phyloP scores from a whole-genome alignment of 1,139 yeast species.

The Candida sojae region DNA sequence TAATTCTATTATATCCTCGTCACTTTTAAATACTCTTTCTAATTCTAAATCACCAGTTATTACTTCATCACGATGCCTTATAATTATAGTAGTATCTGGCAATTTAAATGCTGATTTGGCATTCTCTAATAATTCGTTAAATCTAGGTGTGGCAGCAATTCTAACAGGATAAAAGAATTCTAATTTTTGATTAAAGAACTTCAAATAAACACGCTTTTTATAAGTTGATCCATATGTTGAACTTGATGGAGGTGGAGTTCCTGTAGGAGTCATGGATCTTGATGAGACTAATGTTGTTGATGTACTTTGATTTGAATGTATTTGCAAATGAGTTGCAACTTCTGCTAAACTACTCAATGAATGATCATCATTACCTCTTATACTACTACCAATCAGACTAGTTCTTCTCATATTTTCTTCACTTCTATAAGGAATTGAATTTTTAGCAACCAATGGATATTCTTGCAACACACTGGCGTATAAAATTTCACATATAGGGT shows the following conservation, averaged over 20 bases:
- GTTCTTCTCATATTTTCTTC: constrained; percentile 13
- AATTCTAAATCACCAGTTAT: constrained; percentile 36
- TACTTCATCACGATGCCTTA: constrained; percentile 19
- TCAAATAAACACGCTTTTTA: constrained; percentile 31
- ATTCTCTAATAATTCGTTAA: constrained; percentile 66
- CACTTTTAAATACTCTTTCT: constrained; percentile 33
- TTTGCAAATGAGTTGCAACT: constrained; percentile 39
- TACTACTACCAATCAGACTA: neutral
- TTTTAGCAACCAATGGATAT: constrained; percentile 59
- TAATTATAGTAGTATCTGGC: constrained; percentile 21
- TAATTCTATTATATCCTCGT: constrained; percentile 31
- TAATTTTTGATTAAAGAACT: constrained; percentile 45
- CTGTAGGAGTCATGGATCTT: constrained; percentile 7
- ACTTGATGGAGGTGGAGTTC: constrained; percentile 3
- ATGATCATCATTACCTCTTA: constrained; percentile 1
- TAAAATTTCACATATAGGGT: constrained; percentile 66
- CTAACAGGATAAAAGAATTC: constrained; percentile 62
- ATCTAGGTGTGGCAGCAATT: constrained; percentile 68
- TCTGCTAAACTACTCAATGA: constrained; percentile 32
- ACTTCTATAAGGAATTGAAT: constrained; percentile 31
- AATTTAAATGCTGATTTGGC: constrained; percentile 68
- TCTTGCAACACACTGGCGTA: constrained; percentile 63
- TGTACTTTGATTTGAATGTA: constrained; percentile 4
- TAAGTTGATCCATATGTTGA: neutral
- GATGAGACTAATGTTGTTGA: neutral